Conservation (phyloP, 139 green algal species). For the Desmodesmus armatus region DNA sequence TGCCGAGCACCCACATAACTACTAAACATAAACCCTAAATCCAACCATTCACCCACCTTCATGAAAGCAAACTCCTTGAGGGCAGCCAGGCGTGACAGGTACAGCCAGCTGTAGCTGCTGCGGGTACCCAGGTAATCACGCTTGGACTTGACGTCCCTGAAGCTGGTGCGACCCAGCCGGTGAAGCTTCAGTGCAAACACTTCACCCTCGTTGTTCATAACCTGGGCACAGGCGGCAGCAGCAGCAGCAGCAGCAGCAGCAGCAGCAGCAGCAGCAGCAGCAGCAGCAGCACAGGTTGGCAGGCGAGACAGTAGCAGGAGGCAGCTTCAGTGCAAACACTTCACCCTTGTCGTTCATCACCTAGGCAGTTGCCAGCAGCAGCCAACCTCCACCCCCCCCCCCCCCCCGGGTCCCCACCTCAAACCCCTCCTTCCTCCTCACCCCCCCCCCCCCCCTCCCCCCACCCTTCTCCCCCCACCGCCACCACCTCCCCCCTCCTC, state of each 20-base stretch:
- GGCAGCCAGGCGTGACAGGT: constrained; percentile 93
- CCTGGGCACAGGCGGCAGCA: constrained; percentile 31
- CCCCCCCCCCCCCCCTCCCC: too few species aligned
- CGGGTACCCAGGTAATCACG: constrained; percentile 92
- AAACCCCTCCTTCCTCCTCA: too few species aligned
- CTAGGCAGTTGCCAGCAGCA: too few species aligned
- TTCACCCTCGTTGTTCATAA: constrained; percentile 80
- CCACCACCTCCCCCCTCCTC: background rate
- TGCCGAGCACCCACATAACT: background rate
- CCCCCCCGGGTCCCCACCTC: too few species aligned
- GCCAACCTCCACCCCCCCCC: too few species aligned
- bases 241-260: background rate
- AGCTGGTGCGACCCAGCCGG: constrained; percentile 96
- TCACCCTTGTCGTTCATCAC: background rate
- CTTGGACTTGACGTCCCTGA: constrained; percentile 97
- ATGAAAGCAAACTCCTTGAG: constrained; percentile 99
- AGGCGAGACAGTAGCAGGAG: too few species aligned
- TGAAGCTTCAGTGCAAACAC: constrained; percentile 96
- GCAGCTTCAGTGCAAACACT: background rate
- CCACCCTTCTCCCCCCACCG: too few species aligned
- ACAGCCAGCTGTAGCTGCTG: constrained; percentile 92
- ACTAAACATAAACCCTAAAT: background rate
- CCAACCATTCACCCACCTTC: constrained; percentile 68
- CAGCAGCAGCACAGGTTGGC: background rate
- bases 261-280: background rate